Base-by-base conservation (phyloP, 2,329 filamentous ascomycete genomes). In the Fusarium avenaceum region DNA sequence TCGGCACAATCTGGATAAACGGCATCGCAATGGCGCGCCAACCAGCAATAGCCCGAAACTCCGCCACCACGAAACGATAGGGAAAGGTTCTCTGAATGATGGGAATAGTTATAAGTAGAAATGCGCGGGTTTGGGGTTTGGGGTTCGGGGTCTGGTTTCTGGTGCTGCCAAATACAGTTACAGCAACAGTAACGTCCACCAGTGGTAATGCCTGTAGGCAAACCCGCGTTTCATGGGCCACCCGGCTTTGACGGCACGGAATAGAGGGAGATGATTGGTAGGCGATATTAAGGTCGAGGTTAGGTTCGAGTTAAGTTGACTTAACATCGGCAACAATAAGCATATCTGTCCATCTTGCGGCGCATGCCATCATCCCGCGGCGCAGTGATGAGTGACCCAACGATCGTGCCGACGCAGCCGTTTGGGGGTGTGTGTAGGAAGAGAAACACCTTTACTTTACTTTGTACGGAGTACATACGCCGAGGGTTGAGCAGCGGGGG, bases 351-450 rank as follows among this genome's bases (percentile, higher is more conserved):
- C 64, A 74, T 72, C 64, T 66, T 58, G 63, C 63, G 69, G 66
- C 66, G 59, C 56, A 72, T 74, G 67, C 70, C 72, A 74, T 74
- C 70, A 72, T 74, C 69, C 59, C 56, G 64, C 59, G 64, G 66
- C 64, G 62, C 57, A 66, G 63, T 63, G 71, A 69, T 57, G 54
- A 66, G 63, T 63, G 71, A 69, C 56, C 59, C 67, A 71, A 63
- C 58, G 70, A 68, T 72, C 57, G 62, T 74, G 72, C 72, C 72
- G 72, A 72, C 70, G 60, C 70, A 74, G 68, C 72, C 72, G 72
- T 74, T 63, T 56, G 65, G 40, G 55, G 57, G 65, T 40, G 67
- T 40, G 50, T 46, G 22, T 40, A 40, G n/a, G 22, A 24, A 26
- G n/a, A 26, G 26, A 26, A 26, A 26, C 26, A 26, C 8, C 26